phyloP scores from a whole-genome alignment of 106 monocot species.

The Chionographis japonica region DNA sequence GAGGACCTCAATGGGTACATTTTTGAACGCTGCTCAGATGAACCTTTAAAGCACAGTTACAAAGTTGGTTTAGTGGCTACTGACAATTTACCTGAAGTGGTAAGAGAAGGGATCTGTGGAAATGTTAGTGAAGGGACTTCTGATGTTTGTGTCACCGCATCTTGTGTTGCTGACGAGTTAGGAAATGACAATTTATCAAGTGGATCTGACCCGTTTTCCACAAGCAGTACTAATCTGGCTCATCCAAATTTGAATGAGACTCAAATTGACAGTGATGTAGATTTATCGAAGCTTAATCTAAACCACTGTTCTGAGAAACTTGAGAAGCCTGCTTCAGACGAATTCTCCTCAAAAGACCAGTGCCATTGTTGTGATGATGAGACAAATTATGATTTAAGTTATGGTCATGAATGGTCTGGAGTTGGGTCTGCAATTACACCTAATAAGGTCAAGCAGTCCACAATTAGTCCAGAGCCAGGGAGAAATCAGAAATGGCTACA shows the following conservation, averaged over 20 bases:
- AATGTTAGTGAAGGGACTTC: conserved; percentile 8
- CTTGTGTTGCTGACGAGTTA: neutral
- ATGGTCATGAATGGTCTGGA: neutral
- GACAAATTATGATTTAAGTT: neutral
- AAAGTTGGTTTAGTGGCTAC: neutral
- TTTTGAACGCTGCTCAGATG: conserved; percentile 10
- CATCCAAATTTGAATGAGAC: conserved; percentile 11
- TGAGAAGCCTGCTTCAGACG: conserved; percentile 7
- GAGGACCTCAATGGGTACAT: conserved; percentile 59
- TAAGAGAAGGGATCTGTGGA: neutral
- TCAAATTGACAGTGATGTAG: neutral
- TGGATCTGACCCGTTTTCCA: conserved; percentile 1
- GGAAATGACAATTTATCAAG: neutral
- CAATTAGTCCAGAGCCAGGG: neutral
- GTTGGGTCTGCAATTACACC: neutral
- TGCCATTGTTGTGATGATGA: conserved; percentile 27
- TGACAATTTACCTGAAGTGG: neutral
- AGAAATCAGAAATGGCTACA: conserved; percentile 13
- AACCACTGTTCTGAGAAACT: neutral
- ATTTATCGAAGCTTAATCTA: conserved; percentile 3
- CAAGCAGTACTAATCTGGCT: conserved; percentile 1
- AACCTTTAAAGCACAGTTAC: neutral
- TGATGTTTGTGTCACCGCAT: neutral
- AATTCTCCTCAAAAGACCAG: neutral
- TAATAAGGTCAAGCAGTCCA: neutral